These are phyloP conservation scores for Hymenoscyphus infarciens DNA, from an alignment of 2,329 filamentous ascomycete genomes.

Conservation along the genomic window DNA sequence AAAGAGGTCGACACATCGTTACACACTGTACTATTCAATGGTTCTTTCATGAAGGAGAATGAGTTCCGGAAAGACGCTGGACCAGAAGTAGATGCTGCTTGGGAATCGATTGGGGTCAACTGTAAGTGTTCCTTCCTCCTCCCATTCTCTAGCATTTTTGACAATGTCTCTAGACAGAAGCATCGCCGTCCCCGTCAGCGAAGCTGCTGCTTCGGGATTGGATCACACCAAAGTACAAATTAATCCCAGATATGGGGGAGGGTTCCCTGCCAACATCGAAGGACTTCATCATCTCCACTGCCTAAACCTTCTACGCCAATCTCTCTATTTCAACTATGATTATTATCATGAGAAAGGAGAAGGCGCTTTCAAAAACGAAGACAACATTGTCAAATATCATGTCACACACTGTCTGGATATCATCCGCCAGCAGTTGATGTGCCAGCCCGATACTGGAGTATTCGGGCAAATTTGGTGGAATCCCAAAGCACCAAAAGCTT, in stretches of 20 bases:
- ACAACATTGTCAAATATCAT: conserved; percentile 47
- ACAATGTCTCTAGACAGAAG: conserved; percentile 35
- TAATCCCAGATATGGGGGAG: conserved; percentile 48
- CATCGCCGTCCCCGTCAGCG: conserved; percentile 40
- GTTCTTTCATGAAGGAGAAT: conserved; percentile 49
- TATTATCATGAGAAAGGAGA: conserved; percentile 45
- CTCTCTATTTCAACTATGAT: conserved; percentile 50
- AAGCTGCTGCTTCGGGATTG: conserved; percentile 43
- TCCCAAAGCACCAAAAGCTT: conserved; percentile 37
- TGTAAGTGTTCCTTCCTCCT: conserved; percentile 38
- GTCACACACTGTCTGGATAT: conserved; percentile 54
- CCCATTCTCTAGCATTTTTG: background rate
- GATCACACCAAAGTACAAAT: conserved; percentile 48
- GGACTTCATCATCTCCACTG: conserved; percentile 49
- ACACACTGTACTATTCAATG: conserved; percentile 45
- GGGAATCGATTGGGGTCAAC: conserved; percentile 47
- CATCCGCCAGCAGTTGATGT: conserved; percentile 54
- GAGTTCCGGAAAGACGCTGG: conserved; percentile 45
- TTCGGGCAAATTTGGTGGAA: conserved; percentile 54
- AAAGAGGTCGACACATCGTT: conserved; percentile 43
- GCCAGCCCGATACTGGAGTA: conserved; percentile 49
- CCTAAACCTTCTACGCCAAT: conserved; percentile 51
- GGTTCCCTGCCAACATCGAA: conserved; percentile 47
- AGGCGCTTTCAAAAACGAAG: conserved; percentile 48
- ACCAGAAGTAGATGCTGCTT: conserved; percentile 51